Evolutionary conservation across 2,329 filamentous ascomycete genomes (phyloP), one percentile per base, ranked within the genome.

Genomic region (Neodidymelliopsis sp.): DNA sequence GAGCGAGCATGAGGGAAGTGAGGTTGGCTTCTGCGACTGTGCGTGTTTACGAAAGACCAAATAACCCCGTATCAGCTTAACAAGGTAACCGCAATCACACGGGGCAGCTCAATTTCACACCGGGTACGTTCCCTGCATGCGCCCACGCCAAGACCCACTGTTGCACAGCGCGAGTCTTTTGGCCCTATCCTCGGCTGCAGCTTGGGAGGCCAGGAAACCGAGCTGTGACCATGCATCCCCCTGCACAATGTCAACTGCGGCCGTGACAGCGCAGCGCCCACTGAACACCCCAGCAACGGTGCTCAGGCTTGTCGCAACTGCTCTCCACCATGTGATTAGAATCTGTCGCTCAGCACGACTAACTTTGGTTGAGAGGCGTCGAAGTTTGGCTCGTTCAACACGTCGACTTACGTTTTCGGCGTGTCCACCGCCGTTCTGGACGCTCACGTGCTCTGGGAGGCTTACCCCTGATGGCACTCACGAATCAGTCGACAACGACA

Each of bases 41-140:
- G 41, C 15, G 47, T 50, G 47, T 50, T 50, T 50, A 45, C 47
- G 40, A 40, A 18, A 40, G 35, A 30, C 30, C 28, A 45, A 50
- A 40, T 45, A 28, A 45, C 35, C 36, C 47, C 36, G 47, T 50
- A 50, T 50, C 47, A 50, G 30, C 30, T 45, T 50, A 20, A 50
- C 47, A 45, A 23, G 47, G 47, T 39, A 37, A 49, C 27, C 28
- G 40, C 47, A 45, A 40, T 50, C 36, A 45, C 41, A 45, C 45
- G 40, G 47, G 47, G 35, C 35, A 41, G 30, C 30, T 38, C 40
- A 50, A 50, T 50, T 50, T 50, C 41, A 43, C 40, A 41, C 40
- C 44, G 36, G 24, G 35, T 40, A 41, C 47, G 33, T 38, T 40
- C 47, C 47, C 47, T 50, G 47, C 47, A 45, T 45, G 47, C 47